Evolutionary conservation across 2,329 filamentous ascomycete genomes (phyloP).

Genomic region (Dactylellina parvicollis): DNA sequence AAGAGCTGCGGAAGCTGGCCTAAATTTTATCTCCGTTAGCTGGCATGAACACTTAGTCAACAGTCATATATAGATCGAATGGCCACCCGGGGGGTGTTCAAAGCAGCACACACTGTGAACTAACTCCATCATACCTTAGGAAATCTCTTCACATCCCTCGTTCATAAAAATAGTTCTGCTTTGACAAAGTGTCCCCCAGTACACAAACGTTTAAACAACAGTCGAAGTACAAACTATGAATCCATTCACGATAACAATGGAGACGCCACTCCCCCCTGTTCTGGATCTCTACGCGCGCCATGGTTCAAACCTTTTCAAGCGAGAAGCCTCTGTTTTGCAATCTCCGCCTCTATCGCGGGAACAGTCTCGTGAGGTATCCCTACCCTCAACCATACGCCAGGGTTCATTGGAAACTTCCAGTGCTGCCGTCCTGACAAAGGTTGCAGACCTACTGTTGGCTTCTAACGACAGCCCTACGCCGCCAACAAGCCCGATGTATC

Average conservation of each 20-base stretch:
- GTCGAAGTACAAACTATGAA: not conserved
- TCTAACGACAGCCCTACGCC: constrained; percentile 14
- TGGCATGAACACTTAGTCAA: no score
- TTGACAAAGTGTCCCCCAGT: no score
- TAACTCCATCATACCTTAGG: no score
- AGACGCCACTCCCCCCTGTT: not conserved
- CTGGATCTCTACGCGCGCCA: constrained; percentile 3
- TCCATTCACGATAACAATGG: not conserved
- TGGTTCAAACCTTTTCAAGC: constrained; percentile 16
- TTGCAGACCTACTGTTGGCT: constrained; percentile 8
- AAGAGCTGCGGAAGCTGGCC: no score
- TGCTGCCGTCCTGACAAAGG: not conserved
- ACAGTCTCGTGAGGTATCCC: constrained; percentile 4
- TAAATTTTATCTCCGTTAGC: no score
- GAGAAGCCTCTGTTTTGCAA: not conserved
- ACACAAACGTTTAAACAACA: no score
- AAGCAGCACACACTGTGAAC: no score
- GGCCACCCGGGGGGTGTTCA: no score
- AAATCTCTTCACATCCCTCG: no score
- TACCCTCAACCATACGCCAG: constrained; percentile 2
- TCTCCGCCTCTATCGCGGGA: constrained; percentile 7
- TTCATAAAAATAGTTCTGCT: no score
- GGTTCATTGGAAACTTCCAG: not conserved
- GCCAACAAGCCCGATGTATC: constrained; percentile 25
- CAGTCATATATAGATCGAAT: no score